A percentile compares a stretch with the other conserved stretches of the same genome.
These are phyloP conservation scores for Penicillium janthinellum DNA, from an alignment of 2,329 filamentous ascomycete species.

Conservation along the genomic window DNA sequence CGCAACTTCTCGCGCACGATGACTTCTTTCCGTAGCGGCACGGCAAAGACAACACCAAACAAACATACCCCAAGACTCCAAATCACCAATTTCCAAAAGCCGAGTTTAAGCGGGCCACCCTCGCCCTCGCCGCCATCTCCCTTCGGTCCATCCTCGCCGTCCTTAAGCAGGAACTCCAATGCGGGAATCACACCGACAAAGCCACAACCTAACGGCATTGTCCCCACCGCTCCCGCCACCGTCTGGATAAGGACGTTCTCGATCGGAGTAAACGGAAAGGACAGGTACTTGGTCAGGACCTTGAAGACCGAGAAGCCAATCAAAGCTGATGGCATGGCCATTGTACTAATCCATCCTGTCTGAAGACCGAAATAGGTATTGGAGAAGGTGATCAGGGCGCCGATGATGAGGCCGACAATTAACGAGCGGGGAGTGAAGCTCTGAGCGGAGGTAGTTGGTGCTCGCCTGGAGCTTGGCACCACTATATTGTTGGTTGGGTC, in stretches of 20 bases:
- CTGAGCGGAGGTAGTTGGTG: constrained; percentile 35
- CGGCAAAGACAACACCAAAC: constrained; percentile 95
- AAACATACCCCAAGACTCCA: constrained; percentile 95
- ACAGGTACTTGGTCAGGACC: constrained; percentile 69
- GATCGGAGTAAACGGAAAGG: constrained; percentile 84
- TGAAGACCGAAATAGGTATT: constrained; percentile 99
- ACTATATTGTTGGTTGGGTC: constrained; percentile 6
- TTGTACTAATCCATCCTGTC: constrained; percentile 79
- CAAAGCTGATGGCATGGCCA: constrained; percentile 95
- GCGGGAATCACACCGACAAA: constrained; percentile 95
- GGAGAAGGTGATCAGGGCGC: constrained; percentile 88
- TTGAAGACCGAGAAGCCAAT: constrained; percentile 96
- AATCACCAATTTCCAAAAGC: constrained; percentile 75
- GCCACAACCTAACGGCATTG: constrained; percentile 93
- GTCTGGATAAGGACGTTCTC: constrained; percentile 98
- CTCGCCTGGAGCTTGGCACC: constrained; percentile 5
- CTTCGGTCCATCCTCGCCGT: constrained; percentile 75
- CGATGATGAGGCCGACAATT: constrained; percentile 76
- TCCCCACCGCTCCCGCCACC: constrained; percentile 91
- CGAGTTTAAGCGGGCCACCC: constrained; percentile 72
- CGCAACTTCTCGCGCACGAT: constrained; percentile 90
- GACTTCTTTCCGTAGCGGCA: constrained; percentile 85
- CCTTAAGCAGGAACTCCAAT: constrained; percentile 78
- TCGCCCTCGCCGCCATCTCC: constrained; percentile 74
- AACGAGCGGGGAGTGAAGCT: constrained; percentile 87